Percentiles rank a stretch among this genome's conserved stretches.
These are phyloP conservation scores for Extremus antarcticus DNA, from an alignment of 495 filamentous ascomycete species.

Conservation along the genomic window DNA sequence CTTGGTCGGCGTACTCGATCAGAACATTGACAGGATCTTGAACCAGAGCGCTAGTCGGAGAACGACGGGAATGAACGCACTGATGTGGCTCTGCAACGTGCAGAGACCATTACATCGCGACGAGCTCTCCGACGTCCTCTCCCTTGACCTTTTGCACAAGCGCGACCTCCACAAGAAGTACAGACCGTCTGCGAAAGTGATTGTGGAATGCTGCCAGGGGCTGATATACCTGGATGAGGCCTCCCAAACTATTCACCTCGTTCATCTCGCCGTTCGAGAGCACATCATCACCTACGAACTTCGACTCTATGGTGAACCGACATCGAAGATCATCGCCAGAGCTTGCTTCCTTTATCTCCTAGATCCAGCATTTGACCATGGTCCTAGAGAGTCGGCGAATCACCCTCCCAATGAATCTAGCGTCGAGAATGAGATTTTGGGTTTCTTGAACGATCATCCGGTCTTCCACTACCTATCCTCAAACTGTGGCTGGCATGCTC, in stretches of 20 bases:
- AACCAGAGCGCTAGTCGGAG: neutral
- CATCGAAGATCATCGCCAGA: neutral
- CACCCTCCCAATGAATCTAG: neutral
- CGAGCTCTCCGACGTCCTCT: neutral
- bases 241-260: neutral
- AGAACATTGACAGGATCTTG: neutral
- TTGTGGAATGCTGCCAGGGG: neutral
- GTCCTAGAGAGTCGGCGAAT: neutral
- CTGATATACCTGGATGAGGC: neutral
- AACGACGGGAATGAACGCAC: neutral
- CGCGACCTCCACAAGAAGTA: neutral
- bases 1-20: neutral
- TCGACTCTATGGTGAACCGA: neutral
- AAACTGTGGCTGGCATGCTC: neutral
- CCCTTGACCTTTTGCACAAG: neutral
- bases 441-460: neutral
- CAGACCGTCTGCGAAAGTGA: neutral
- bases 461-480: neutral
- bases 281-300: neutral
- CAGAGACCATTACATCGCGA: neutral
- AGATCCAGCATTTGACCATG: neutral
- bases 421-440: neutral
- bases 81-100: neutral
- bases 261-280: neutral
- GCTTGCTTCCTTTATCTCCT: neutral